Evolutionary conservation across 2,329 filamentous ascomycete species (phyloP).

Genomic region (Mycosphaerella sp.): DNA sequence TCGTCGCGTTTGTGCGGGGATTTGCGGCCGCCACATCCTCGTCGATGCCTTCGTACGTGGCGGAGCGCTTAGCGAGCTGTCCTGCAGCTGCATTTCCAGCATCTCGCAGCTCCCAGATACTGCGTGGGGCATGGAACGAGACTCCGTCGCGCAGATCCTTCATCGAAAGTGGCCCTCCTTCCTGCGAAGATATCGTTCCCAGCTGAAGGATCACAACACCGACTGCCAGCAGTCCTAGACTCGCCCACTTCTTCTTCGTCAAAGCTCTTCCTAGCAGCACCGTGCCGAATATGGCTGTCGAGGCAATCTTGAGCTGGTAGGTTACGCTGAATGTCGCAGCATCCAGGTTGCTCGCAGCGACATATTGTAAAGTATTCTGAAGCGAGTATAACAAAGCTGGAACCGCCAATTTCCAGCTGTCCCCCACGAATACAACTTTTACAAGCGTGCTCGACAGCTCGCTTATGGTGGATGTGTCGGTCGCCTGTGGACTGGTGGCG

Average conservation of each 20-base stretch:
- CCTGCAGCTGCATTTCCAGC: slow-evolving; percentile 48
- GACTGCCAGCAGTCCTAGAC: slow-evolving; percentile 69
- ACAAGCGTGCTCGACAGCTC: slow-evolving; percentile 70
- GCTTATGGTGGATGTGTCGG: slow-evolving; percentile 56
- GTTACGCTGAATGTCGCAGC: slow-evolving; percentile 90
- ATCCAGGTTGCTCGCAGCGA: slow-evolving; percentile 84
- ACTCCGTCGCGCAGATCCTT: slow-evolving; percentile 57
- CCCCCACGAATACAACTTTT: slow-evolving; percentile 74
- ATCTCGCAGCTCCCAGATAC: slow-evolving; percentile 68
- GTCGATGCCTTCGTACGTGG: slow-evolving; percentile 84
- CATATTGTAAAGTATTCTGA: slow-evolving; percentile 89
- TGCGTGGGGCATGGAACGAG: slow-evolving; percentile 64
- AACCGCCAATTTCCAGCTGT: slow-evolving; percentile 91
- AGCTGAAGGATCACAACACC: slow-evolving; percentile 84
- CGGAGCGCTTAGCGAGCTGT: slow-evolving; percentile 62
- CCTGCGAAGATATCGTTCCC: slow-evolving; percentile 53
- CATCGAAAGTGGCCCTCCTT: slow-evolving; percentile 50
- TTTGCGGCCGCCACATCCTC: slow-evolving; percentile 50
- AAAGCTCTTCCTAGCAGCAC: slow-evolving; percentile 66
- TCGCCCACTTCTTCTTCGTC: slow-evolving; percentile 68
- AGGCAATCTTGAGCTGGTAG: slow-evolving; percentile 91
- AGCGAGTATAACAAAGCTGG: slow-evolving; percentile 84
- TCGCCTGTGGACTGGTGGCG: slow-evolving; percentile 70
- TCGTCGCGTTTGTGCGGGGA: slow-evolving; percentile 65
- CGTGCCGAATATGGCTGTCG: slow-evolving; percentile 81